A percentile compares a stretch with the other conserved stretches of the same genome.
Evolutionary conservation across 2,329 filamentous ascomycete genomes (phyloP).

Genomic region (Beauveria bassiana): DNA sequence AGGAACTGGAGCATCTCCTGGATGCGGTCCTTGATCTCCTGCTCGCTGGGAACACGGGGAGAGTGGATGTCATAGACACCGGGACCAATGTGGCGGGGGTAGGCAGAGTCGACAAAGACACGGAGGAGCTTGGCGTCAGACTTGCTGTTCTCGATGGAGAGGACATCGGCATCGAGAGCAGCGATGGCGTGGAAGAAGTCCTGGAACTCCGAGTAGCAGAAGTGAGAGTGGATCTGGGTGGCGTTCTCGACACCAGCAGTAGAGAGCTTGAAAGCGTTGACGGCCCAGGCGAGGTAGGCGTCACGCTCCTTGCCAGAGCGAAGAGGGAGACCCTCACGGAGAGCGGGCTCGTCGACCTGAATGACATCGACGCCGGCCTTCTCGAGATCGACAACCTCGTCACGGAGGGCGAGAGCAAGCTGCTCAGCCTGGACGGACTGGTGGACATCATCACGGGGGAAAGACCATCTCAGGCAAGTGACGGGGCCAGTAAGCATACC

Average conservation of each 20-base stretch:
- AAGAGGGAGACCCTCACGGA: slow-evolving; percentile 98
- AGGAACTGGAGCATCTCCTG: slow-evolving; percentile 97
- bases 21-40: slow-evolving; percentile 97
- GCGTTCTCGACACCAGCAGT: slow-evolving; percentile 89
- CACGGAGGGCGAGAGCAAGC: slow-evolving; percentile 94
- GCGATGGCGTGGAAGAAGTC: slow-evolving; percentile 99
- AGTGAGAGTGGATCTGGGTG: slow-evolving; percentile 99
- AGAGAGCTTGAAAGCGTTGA: slow-evolving; percentile 94
- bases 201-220: slow-evolving; percentile 99
- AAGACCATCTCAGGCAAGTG: slow-evolving; percentile 98
- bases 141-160: slow-evolving; percentile 99
- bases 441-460: slow-evolving; percentile 99
- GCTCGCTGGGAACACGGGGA: slow-evolving; percentile 89
- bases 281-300: slow-evolving; percentile 94
- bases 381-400: slow-evolving; percentile 98
- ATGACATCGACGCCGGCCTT: slow-evolving; percentile 94
- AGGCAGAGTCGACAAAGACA: slow-evolving; percentile 95
- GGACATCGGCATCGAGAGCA: slow-evolving; percentile 92
- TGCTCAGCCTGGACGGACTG: slow-evolving; percentile 98
- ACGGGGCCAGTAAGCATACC: slow-evolving; percentile 99
- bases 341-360: slow-evolving; percentile 97
- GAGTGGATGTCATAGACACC: slow-evolving; percentile 99
- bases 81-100: slow-evolving; percentile 96
- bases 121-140: slow-evolving; percentile 97
- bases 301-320: slow-evolving; percentile 90